phyloP scores from a whole-genome alignment of 108 stramenopile species.

The Schizochytrium sp. region DNA sequence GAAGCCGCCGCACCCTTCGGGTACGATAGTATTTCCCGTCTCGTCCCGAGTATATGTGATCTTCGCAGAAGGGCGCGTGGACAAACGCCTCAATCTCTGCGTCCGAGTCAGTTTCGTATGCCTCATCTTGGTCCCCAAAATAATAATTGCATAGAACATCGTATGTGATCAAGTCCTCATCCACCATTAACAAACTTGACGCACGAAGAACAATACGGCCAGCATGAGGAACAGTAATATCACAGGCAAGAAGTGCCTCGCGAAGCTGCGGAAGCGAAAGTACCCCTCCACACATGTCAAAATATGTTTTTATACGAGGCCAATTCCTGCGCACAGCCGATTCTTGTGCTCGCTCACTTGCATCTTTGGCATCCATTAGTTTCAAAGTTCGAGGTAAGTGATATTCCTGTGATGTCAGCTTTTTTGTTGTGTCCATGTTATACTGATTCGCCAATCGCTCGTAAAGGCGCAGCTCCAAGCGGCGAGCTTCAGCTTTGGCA shows the following conservation, averaged over 20 bases:
- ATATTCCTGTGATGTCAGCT: not conserved
- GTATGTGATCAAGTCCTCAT: constrained; percentile 19
- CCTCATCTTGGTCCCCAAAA: not conserved
- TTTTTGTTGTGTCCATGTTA: not conserved
- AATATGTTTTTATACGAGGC: not conserved
- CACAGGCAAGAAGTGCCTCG: not conserved
- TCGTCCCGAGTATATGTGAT: not conserved
- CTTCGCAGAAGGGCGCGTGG: not conserved
- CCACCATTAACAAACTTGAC: not conserved
- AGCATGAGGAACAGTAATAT: constrained; percentile 12
- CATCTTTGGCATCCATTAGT: constrained; percentile 34
- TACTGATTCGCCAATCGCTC: not conserved
- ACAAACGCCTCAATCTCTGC: not conserved
- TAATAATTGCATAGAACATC: not conserved
- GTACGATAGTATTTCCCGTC: not conserved
- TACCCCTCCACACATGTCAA: constrained; percentile 39
- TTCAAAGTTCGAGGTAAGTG: constrained; percentile 24
- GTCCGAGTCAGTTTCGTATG: constrained; percentile 48
- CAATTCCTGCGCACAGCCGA: constrained; percentile 18
- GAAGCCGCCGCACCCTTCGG: not conserved
- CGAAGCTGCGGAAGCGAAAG: not conserved
- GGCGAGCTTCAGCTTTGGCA: constrained; percentile 21
- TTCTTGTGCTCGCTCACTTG: constrained; percentile 28
- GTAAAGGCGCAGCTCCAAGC: not conserved
- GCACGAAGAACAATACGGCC: constrained; percentile 28